Conservation (phyloP, 2,329 filamentous ascomycete species). For the Elsinoe necatrix region DNA sequence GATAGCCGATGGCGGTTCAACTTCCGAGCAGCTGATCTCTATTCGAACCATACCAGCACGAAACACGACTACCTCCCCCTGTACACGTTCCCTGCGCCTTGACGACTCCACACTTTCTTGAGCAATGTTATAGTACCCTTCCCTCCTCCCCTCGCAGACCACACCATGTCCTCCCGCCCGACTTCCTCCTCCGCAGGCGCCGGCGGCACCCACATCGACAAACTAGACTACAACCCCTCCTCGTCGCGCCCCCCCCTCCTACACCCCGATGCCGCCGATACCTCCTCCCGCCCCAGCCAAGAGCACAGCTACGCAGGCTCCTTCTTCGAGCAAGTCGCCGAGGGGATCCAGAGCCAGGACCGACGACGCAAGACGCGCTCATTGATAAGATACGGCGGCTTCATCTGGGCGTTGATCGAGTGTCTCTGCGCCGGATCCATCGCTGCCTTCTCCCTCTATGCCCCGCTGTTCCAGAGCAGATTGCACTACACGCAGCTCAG, state of each 20-base stretch:
- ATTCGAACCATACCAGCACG: not conserved
- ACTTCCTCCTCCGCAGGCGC: not conserved
- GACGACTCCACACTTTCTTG: too few species aligned
- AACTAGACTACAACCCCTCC: constrained; percentile 42
- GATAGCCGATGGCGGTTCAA: not conserved
- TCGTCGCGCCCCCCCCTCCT: constrained; percentile 38
- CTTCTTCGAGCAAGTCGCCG: constrained; percentile 54
- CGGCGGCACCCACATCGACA: constrained; percentile 34
- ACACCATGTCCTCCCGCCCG: not conserved
- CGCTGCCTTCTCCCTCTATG: constrained; percentile 89
- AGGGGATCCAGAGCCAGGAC: constrained; percentile 52
- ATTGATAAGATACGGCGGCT: constrained; percentile 47
- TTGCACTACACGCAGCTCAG: constrained; percentile 85
- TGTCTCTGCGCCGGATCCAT: constrained; percentile 82
- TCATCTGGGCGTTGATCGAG: constrained; percentile 52
- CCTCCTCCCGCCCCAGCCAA: constrained; percentile 31
- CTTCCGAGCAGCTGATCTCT: not conserved
- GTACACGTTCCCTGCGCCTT: not conserved
- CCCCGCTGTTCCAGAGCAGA: constrained; percentile 75
- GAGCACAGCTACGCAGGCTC: constrained; percentile 41
- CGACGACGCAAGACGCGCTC: constrained; percentile 46
- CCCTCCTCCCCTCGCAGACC: not conserved
- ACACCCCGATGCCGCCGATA: constrained; percentile 28
- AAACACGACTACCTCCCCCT: not conserved
- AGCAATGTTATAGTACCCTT: not conserved